phyloP scores from a whole-genome alignment of 2,329 filamentous ascomycete genomes.

The Stemphylium vesicarium region DNA sequence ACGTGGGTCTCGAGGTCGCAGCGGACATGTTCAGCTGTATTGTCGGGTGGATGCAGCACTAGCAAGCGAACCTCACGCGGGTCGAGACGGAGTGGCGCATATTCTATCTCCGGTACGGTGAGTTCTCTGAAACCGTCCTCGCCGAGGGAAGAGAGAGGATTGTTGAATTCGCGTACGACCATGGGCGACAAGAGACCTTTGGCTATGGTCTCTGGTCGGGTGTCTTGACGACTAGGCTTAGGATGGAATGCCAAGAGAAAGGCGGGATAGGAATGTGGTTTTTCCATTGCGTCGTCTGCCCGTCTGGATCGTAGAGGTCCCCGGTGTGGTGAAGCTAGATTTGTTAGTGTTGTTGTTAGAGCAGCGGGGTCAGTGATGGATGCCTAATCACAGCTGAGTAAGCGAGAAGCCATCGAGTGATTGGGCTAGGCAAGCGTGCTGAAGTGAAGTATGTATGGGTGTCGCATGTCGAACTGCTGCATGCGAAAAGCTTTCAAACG shows the following conservation, averaged over 20 bases:
- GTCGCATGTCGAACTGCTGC: not conserved
- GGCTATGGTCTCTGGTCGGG: not conserved
- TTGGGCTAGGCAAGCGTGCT: not conserved
- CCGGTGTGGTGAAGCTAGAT: no score
- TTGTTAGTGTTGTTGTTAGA: not conserved
- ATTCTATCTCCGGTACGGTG: not conserved
- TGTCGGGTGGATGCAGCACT: constrained; percentile 17
- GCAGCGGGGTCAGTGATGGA: not conserved
- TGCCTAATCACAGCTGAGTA: not conserved
- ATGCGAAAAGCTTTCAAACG: not conserved
- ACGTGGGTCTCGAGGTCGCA: not conserved
- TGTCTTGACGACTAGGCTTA: not conserved
- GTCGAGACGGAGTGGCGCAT: not conserved
- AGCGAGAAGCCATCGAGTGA: not conserved
- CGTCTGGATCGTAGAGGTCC: no score
- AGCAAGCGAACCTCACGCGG: constrained; percentile 33
- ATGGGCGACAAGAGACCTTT: no score
- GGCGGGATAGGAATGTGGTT: no score
- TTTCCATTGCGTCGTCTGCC: not conserved
- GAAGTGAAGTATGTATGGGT: not conserved
- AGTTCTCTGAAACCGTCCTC: not conserved
- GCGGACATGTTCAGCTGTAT: not conserved
- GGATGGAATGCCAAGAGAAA: not conserved
- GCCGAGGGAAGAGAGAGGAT: not conserved
- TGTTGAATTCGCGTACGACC: not conserved